phyloP scores from a whole-genome alignment of 164 flowering plant species.

The Vitis riparia region DNA sequence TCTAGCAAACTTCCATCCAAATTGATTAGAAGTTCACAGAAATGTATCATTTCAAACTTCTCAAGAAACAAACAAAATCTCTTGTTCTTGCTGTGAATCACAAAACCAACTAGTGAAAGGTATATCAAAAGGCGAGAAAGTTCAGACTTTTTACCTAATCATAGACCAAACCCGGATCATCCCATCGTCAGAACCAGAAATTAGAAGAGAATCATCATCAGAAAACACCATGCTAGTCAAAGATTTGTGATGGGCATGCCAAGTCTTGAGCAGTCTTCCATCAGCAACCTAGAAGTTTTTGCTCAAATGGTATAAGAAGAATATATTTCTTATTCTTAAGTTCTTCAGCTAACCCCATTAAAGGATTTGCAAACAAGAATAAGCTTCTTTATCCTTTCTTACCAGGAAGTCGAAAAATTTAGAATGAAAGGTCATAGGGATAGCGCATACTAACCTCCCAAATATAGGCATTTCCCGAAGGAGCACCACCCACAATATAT shows the following conservation, averaged over 20 bases:
- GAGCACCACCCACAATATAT: constrained; percentile 56
- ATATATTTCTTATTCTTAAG: too few species aligned
- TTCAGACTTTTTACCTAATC: constrained; percentile 36
- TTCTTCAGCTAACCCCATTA: too few species aligned
- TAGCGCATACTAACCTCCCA: constrained; percentile 50
- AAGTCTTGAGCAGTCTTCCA: constrained; percentile 52
- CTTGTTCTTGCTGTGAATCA: constrained; percentile 1
- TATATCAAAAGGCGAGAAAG: not conserved
- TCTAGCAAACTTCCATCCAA: constrained; percentile 50
- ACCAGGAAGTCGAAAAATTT: not conserved
- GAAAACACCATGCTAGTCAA: constrained; percentile 47
- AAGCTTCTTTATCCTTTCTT: not conserved
- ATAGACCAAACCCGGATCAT: constrained; percentile 46
- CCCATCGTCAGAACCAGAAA: constrained; percentile 57
- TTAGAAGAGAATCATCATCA: constrained; percentile 49
- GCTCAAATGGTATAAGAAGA: not conserved
- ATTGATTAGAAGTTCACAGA: constrained; percentile 17
- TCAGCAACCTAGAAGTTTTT: constrained; percentile 30
- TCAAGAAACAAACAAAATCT: not conserved
- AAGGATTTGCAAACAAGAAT: too few species aligned
- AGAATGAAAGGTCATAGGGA: not conserved
- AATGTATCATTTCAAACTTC: constrained; percentile 7
- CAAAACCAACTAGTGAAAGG: not conserved
- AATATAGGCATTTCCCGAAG: constrained; percentile 52
- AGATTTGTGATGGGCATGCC: constrained; percentile 49